Conservation (phyloP, 148 eudicot species). For the Vaccinium myrtillus region DNA sequence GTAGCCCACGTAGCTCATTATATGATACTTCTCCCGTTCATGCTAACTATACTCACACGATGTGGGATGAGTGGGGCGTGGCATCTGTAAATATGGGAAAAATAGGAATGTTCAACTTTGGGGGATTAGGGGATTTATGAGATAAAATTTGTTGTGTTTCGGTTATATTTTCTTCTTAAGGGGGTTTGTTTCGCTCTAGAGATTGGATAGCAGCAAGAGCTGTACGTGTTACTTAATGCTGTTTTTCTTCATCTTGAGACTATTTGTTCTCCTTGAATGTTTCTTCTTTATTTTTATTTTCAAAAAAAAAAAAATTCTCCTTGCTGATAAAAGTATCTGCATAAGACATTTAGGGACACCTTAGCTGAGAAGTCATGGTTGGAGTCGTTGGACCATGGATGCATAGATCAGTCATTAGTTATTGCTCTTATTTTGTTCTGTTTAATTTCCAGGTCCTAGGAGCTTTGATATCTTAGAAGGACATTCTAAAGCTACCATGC, state of each 20-base stretch:
- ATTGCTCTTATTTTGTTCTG: conserved; percentile 4
- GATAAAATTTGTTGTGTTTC: not conserved
- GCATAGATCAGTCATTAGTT: not conserved
- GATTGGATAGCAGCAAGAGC: not conserved
- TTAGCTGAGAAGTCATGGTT: conserved; percentile 1
- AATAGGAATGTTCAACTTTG: not conserved
- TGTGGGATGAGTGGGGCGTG: not conserved
- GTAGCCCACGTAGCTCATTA: not conserved
- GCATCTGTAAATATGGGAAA: not conserved
- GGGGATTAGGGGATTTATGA: not conserved
- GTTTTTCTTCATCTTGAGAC: not conserved
- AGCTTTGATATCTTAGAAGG: conserved; percentile 63
- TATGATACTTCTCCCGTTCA: not conserved
- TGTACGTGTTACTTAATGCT: not conserved
- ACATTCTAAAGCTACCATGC: conserved; percentile 69
- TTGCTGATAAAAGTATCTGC: not conserved
- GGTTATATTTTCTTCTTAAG: not conserved
- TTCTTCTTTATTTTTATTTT: not conserved
- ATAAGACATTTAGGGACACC: not conserved
- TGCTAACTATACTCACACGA: not conserved
- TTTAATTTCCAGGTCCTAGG: conserved; percentile 48
- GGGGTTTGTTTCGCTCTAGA: not conserved
- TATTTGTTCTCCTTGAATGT: not conserved
- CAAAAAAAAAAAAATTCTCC: not conserved
- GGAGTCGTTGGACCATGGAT: conserved; percentile 2